Evolutionary conservation across 805 yeast genomes (phyloP), one percentile per base, ranked within the genome.

Genomic region (Cyberlindnera euphorbiae): DNA sequence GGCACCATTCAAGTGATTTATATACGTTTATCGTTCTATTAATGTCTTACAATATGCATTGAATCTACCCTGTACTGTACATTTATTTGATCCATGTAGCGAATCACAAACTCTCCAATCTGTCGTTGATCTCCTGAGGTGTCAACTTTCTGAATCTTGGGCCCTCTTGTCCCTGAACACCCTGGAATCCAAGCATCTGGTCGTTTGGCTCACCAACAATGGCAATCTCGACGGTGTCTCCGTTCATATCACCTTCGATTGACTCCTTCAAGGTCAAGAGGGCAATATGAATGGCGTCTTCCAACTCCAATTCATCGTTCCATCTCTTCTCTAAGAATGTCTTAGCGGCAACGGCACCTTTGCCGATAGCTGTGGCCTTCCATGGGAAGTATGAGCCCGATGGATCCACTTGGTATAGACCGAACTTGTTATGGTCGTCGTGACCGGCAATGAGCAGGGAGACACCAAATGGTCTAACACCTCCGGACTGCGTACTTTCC

Each of bases 351-450:
- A 79, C 78, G 4, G 96, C 80, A 17, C 96, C 95, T 58, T 88
- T 89, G 46, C 99, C 99, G 52, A 93, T 93, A 17, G 98, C 97
- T 4, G 98, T 90, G 26, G 98, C 98, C 64, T 90, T 93, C 99
- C 99, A 93, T 8, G 99, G 97, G 73, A 86, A 93, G 61, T 82
- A 93, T 27, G 96, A 79, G 8, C 99, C 99, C 4, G 95, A 83
- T 5, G 99, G 99, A 65, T 93, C 99, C 32, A 93, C 95, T 64
- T 93, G 99, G 62, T 93, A 93, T 42, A 93, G 70, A 57, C 84
- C 84, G 62, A 75, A 89, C 12, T 75, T 70, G 50, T 73, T 77
- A 40, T 70, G 70, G 25, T 82, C 87, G 58, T 93, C 97, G 58
- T 86, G 75, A 16, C 98, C 98, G 8, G 97, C 99, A 14, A 93